Evolutionary conservation across 169 alveolate species (phyloP).

Genomic region (Babesia bigemina): DNA sequence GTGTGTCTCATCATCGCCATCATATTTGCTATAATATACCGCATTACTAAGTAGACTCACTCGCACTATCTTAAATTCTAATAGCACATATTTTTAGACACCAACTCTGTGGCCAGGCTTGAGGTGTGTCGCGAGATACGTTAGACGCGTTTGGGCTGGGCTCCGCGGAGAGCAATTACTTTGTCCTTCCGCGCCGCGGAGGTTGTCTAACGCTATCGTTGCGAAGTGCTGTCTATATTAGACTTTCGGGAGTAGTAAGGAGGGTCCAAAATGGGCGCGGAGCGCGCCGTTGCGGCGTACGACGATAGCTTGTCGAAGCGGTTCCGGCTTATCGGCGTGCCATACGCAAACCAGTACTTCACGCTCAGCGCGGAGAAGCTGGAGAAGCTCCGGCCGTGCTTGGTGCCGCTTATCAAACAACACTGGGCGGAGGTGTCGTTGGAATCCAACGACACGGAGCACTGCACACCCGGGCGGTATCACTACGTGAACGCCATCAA

Average conservation of each 20-base stretch:
- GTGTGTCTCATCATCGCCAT: conserved; percentile 52
- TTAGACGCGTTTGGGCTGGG: not conserved
- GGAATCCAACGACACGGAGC: not conserved
- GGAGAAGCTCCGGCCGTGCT: conserved; percentile 39
- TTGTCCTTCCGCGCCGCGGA: not conserved
- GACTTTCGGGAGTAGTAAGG: not conserved
- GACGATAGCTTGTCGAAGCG: conserved; percentile 44
- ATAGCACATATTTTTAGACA: not conserved
- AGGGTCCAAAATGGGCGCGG: conserved; percentile 3
- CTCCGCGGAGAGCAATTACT: not conserved
- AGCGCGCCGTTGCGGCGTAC: conserved; percentile 20
- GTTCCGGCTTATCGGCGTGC: conserved; percentile 39
- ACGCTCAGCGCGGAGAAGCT: conserved; percentile 52
- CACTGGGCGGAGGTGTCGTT: conserved; percentile 41
- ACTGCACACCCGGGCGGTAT: conserved; percentile 17
- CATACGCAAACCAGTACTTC: conserved; percentile 63
- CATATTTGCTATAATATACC: conserved; percentile 36
- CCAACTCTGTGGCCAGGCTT: too few species aligned
- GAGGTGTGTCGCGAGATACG: too few species aligned
- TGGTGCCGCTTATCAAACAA: conserved; percentile 16
- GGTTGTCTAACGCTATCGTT: not conserved
- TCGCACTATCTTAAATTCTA: not conserved
- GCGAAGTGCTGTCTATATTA: not conserved
- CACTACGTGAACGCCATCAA: conserved; percentile 42
- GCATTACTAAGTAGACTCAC: conserved; percentile 14